Evolutionary conservation across 352 stramenopile species (phyloP).

Genomic region (Phytophthora aleatoria): DNA sequence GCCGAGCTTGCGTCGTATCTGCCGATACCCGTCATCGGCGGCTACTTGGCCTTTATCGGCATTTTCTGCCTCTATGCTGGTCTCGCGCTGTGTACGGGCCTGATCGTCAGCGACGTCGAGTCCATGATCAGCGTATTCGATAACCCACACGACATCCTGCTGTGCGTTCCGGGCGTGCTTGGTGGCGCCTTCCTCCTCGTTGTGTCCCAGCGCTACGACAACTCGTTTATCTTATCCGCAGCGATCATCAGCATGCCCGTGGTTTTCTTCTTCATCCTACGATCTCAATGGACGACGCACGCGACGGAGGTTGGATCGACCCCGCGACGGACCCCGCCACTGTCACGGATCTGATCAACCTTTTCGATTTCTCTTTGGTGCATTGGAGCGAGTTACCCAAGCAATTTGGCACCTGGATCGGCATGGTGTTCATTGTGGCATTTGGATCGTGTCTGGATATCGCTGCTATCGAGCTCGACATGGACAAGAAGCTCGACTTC

Average conservation of each 20-base stretch:
- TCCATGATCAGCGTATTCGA: constrained; percentile 72
- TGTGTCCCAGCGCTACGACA: constrained; percentile 75
- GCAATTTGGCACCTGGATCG: constrained; percentile 90
- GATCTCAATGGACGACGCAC: constrained; percentile 89
- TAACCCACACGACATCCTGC: constrained; percentile 66
- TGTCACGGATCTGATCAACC: constrained; percentile 69
- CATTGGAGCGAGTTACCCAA: constrained; percentile 89
- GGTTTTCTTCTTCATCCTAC: constrained; percentile 91
- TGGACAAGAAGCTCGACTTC: constrained; percentile 93
- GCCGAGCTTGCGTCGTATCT: constrained; percentile 95
- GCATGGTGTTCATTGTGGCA: constrained; percentile 98
- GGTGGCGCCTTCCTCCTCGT: constrained; percentile 84
- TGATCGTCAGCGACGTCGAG: constrained; percentile 83
- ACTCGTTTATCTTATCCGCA: constrained; percentile 66
- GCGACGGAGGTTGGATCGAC: constrained; percentile 92
- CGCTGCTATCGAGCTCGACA: constrained; percentile 96
- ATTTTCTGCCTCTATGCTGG: constrained; percentile 95
- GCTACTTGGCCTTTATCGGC: constrained; percentile 97
- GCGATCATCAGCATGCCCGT: constrained; percentile 90
- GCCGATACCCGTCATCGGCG: constrained; percentile 96
- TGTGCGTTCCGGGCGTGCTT: constrained; percentile 85
- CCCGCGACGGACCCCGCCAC: constrained; percentile 56
- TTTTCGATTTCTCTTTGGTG: constrained; percentile 92
- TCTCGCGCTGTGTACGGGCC: constrained; percentile 88
- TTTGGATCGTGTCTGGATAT: constrained; percentile 97